Evolutionary conservation across 495 filamentous ascomycete genomes (phyloP), one percentile per base, ranked within the genome.

Genomic region (Aspergillus indologenus): DNA sequence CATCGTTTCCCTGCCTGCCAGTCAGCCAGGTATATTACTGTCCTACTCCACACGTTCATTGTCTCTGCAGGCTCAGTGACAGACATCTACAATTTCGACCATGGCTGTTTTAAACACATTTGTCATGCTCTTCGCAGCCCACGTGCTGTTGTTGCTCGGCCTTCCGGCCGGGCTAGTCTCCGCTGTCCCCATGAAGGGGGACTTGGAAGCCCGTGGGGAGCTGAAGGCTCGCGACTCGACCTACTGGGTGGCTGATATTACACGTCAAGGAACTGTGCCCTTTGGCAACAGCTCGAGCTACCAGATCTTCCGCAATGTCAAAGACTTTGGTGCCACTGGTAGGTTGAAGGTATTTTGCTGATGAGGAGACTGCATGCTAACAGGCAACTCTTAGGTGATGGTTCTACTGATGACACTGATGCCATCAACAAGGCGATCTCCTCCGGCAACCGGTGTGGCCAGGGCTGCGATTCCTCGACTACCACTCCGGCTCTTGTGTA

Each of bases 341-440:
- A 66, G 42, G 67, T 49, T 0, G 14, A 5, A 43, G n/a, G 1
- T 22, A 3, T 31, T 44, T 8, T 60, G 12, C 12, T 14, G n/a
- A n/a, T 11, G 26, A 29, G 26, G 3, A 24, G 2, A 65, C 73
- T 29, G 66, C 63, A 15, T 14, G 26, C 61, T 69, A 57, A 74
- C 51, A 58, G 61, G 57, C 52, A 15, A 40, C 34, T 11, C 6
- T 57, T 60, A 79, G 87, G 87, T 68, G 89, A 94, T 57, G 91
- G 91, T 23, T 71, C 78, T 0, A 90, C 88, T 5, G 92, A 97
- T 70, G 92, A 96, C 67, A 93, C 90, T 1, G 86, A 70, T 18
- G 91, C 92, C n/a, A 94, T 96, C 79, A 96, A 96, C 75, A 72
- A 79, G 58, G 92, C 92, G 29, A 90, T 96, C 60, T 76, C 83